A percentile compares a stretch with the other conserved stretches of the same genome.
These are phyloP conservation scores for Secale cereale DNA, from an alignment of 176 grass and related monocot genomes.

Conservation along the genomic window DNA sequence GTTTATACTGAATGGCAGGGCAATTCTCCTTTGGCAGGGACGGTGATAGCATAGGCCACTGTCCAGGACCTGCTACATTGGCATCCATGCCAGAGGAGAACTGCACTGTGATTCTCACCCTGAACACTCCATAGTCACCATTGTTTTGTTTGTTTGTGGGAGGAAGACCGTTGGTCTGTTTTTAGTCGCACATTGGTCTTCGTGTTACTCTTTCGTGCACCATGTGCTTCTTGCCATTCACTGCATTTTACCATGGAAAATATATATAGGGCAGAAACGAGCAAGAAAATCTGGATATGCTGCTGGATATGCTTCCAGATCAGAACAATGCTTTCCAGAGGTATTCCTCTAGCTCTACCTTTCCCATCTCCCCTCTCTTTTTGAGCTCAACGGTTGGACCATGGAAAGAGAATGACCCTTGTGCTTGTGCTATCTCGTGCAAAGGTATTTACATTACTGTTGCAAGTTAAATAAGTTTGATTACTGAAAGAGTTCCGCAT, in stretches of 20 bases:
- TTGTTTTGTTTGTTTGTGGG: background rate
- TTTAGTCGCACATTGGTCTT: background rate
- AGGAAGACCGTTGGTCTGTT: background rate
- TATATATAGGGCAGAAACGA: slow-evolving; percentile 31
- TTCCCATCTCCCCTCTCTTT: background rate
- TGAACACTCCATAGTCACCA: background rate
- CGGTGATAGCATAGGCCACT: background rate
- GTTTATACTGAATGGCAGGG: slow-evolving; percentile 66
- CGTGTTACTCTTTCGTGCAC: background rate
- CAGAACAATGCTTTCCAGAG: slow-evolving; percentile 43
- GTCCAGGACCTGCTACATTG: slow-evolving; percentile 16
- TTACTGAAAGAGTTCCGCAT: background rate
- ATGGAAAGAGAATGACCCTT: slow-evolving; percentile 13
- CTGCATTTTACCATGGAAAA: slow-evolving; percentile 16
- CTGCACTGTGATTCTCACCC: slow-evolving; percentile 55
- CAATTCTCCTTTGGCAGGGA: slow-evolving; percentile 91
- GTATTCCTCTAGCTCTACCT: slow-evolving; percentile 26
- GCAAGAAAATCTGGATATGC: slow-evolving; percentile 47
- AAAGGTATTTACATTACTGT: background rate
- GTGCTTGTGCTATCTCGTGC: slow-evolving; percentile 9
- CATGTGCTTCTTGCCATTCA: slow-evolving; percentile 22
- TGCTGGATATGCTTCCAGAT: slow-evolving; percentile 52
- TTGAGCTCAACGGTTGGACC: slow-evolving; percentile 18
- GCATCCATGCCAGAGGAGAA: slow-evolving; percentile 56
- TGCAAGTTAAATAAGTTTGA: slow-evolving; percentile 5